phyloP scores from a whole-genome alignment of 139 green algal genomes.

The Chlamydomonas sphaeroides region DNA sequence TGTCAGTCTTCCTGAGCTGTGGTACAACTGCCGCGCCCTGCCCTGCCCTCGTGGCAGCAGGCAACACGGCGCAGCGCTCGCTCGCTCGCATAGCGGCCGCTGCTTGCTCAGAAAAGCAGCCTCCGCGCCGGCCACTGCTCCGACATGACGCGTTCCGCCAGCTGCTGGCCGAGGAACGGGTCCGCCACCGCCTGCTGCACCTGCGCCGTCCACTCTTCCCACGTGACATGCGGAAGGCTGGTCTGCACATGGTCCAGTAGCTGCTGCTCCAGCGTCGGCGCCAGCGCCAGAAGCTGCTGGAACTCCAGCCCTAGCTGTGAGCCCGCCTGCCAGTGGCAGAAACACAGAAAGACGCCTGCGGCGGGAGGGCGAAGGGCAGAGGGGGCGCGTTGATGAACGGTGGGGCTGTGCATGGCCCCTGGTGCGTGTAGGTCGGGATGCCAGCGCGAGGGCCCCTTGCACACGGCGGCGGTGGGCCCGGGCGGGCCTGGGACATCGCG shows the following conservation, averaged over 20 bases:
- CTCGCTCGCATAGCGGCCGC: too few relatives aligned
- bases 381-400: neutral
- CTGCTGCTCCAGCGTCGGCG: constrained; percentile 22
- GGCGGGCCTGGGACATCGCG: too few relatives aligned
- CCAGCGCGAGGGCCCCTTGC: too few relatives aligned
- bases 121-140: neutral
- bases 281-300: neutral
- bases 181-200: constrained; percentile 1
- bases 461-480: too few relatives aligned
- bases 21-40: too few relatives aligned
- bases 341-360: constrained; percentile 32
- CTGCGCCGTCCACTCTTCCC: constrained; percentile 5
- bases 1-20: too few relatives aligned
- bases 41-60: too few relatives aligned
- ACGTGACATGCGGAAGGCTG: neutral
- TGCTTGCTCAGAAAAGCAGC: constrained; percentile 6
- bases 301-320: neutral
- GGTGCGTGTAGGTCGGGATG: too few relatives aligned
- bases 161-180: neutral
- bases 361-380: too few relatives aligned
- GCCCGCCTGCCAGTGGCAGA: constrained; percentile 32
- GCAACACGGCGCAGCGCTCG: too few relatives aligned
- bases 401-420: too few relatives aligned
- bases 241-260: constrained; percentile 4
- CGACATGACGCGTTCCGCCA: constrained; percentile 22